These are phyloP conservation scores for Falciphora oryzae DNA, from an alignment of 2,329 filamentous ascomycete genomes.

Conservation along the genomic window DNA sequence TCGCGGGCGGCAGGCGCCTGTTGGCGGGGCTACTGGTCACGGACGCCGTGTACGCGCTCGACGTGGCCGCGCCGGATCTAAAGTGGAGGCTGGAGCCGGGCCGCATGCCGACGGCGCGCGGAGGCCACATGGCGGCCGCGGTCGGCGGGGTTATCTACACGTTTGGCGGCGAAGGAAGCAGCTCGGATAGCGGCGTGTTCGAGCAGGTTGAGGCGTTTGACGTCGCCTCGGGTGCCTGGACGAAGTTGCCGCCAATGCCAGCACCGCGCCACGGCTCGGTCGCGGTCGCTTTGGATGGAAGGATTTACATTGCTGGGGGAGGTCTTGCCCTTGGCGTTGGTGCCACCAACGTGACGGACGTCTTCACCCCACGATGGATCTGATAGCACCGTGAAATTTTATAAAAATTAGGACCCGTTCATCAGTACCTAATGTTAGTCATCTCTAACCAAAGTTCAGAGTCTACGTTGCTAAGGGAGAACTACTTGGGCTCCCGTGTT, in stretches of 20 bases:
- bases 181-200: slow-evolving; percentile 10
- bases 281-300: background rate
- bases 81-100: slow-evolving; percentile 24
- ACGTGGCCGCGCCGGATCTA: slow-evolving; percentile 20
- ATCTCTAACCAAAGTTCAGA: no score
- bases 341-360: background rate
- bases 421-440: no score
- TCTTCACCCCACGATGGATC: background rate
- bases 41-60: slow-evolving; percentile 29
- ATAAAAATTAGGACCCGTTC: no score
- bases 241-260: background rate
- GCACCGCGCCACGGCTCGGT: background rate
- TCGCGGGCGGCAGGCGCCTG: slow-evolving; percentile 28
- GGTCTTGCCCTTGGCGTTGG: background rate
- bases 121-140: slow-evolving; percentile 25
- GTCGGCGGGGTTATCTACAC: slow-evolving; percentile 26
- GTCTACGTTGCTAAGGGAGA: no score
- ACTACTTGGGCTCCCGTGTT: no score
- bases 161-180: slow-evolving; percentile 33
- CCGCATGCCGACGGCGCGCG: slow-evolving; percentile 32
- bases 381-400: no score
- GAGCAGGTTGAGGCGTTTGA: background rate
- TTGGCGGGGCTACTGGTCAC: slow-evolving; percentile 24
- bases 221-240: background rate
- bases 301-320: background rate